A percentile compares a stretch with the other conserved stretches of the same genome.
Conservation (phyloP, 2,329 filamentous ascomycete species). For the Stagonosporopsis chrysanthemi region DNA sequence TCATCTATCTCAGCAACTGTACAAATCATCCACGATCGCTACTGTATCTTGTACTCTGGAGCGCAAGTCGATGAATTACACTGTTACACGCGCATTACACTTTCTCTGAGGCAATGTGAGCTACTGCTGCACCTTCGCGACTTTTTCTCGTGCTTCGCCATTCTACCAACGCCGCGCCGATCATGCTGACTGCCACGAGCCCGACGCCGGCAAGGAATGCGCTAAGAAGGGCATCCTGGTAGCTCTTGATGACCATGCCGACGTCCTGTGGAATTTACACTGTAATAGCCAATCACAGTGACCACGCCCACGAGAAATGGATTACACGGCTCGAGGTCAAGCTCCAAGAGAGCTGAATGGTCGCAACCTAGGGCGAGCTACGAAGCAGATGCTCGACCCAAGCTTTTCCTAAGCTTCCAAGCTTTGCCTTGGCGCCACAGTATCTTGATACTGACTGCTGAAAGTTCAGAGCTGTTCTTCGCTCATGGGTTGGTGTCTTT, state of each 20-base stretch:
- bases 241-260: neutral
- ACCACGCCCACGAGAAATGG: too few species aligned
- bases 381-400: neutral
- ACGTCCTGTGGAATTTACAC: neutral
- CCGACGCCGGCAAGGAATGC: conserved; percentile 5
- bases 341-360: neutral
- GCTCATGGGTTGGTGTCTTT: neutral
- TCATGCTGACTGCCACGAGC: conserved; percentile 3
- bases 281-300: neutral
- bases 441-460: neutral
- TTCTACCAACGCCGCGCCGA: conserved; percentile 3
- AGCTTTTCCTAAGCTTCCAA: neutral
- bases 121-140: neutral
- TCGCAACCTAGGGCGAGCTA: neutral
- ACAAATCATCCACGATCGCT: too few species aligned
- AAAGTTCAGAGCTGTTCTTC: neutral
- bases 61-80: too few species aligned
- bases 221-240: neutral
- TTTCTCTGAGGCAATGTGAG: neutral
- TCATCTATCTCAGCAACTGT: too few species aligned
- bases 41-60: too few species aligned
- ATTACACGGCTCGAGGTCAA: neutral
- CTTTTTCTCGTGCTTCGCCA: conserved; percentile 1
- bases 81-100: neutral
- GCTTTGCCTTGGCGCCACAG: neutral